Evolutionary conservation across 495 filamentous ascomycete genomes (phyloP).

Genomic region (Coniosporium apollinis): DNA sequence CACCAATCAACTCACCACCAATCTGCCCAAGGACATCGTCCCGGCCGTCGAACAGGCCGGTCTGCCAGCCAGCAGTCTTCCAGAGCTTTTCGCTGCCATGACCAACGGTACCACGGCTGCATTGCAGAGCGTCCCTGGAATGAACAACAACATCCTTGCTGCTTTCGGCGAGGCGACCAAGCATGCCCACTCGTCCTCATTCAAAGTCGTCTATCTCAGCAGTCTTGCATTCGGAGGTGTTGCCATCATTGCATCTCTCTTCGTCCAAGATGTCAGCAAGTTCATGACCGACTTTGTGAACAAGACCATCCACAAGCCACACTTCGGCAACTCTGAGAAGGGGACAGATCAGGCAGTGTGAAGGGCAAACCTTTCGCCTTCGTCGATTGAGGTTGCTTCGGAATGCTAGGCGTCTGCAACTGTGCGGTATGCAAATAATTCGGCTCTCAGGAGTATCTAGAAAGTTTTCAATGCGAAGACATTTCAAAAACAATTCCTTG

Average conservation of each 20-base stretch:
- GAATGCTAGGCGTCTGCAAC: no score
- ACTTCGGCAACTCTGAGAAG: no score
- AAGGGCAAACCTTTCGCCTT: no score
- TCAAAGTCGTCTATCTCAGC: not conserved
- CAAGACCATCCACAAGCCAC: slow-evolving; percentile 2
- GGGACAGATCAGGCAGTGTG: no score
- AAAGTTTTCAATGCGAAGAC: no score
- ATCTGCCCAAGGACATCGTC: not conserved
- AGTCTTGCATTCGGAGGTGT: not conserved
- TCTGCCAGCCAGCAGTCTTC: not conserved
- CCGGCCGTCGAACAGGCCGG: not conserved
- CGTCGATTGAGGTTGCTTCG: no score
- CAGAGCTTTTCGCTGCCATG: not conserved
- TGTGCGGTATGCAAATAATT: no score
- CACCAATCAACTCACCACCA: not conserved
- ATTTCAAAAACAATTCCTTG: no score
- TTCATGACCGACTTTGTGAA: slow-evolving; percentile 1
- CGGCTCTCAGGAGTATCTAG: no score
- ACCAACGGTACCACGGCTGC: not conserved
- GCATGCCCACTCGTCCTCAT: not conserved
- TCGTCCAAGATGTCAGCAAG: not conserved
- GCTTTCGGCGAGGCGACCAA: not conserved
- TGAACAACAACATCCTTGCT: not conserved
- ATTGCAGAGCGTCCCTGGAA: not conserved
- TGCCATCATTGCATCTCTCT: not conserved